Evolutionary conservation across 345 rosid genomes (phyloP), one percentile per base, ranked within the genome.

Genomic region (Isatis tinctoria): DNA sequence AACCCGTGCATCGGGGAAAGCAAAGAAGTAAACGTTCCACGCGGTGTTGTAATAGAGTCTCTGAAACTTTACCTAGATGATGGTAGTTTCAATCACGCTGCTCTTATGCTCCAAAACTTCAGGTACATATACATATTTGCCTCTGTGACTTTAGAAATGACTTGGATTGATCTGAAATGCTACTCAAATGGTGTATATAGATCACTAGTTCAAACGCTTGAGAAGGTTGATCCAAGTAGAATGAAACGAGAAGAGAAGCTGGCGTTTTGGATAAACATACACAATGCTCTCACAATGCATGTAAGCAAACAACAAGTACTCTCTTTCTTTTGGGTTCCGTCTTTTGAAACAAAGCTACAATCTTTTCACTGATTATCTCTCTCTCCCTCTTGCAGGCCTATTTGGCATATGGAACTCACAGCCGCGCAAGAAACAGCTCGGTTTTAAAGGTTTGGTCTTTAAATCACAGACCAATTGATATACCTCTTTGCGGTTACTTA

Each of bases 221-320:
- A 90, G 88, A 85, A 81, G 75, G 82, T 88, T 74, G 92, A 92
- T 65, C 92, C 85, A 1, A 74, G 74, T 64, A 86, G 83, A 80
- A 83, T 92, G 98, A 92, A 80, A 78, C 89, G 96, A 0, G 98
- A 92, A 82, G 91, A 88, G 87, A 92, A 87, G 87, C 92, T 90
- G 12, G 85, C 96, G 5, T 92, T 92, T 81, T 92, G 94, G 96
- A 85, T 90, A 70, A 92, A 92, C 81, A 83, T 90, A 74, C 95
- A 92, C 78, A 92, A 92, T 84, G 91, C 98, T 32, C 75, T 90
- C 73, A 83, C 87, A 80, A 90, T 92, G 96, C 96, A 92, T 78
- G 96, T 88, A 86, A 65, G 81, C 65, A 65, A n/a, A 56, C n/a
- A 69, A 39, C 43, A 12, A 26, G 3, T 33, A 54, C 37, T 10